Evolutionary conservation across 805 yeast genomes (phyloP).

Genomic region (Blastobotrys peoriensis): DNA sequence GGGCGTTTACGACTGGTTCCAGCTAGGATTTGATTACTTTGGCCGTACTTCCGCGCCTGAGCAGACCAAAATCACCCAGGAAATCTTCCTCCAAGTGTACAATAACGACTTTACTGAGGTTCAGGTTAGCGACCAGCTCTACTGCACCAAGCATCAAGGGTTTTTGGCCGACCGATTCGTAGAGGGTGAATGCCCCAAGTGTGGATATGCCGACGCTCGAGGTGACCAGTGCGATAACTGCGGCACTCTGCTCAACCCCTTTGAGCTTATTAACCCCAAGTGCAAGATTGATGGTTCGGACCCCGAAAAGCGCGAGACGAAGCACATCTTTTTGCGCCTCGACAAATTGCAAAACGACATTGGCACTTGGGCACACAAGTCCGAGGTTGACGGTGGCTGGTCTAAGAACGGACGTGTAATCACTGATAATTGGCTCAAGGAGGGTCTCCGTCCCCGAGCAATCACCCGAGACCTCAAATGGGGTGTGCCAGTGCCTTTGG

Average conservation of each 20-base stretch:
- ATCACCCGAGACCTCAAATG: constrained; percentile 95
- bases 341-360: constrained; percentile 78
- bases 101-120: constrained; percentile 81
- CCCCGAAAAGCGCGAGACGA: constrained; percentile 76
- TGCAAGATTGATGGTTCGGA: constrained; percentile 85
- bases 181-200: constrained; percentile 95
- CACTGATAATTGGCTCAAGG: constrained; percentile 89
- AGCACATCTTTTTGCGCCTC: constrained; percentile 76
- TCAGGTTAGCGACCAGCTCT: constrained; percentile 81
- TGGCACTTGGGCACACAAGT: constrained; percentile 61
- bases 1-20: constrained; percentile 95
- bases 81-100: constrained; percentile 70
- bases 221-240: constrained; percentile 99
- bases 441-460: constrained; percentile 89
- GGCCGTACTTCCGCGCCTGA: constrained; percentile 92
- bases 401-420: constrained; percentile 84
- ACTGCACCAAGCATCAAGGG: constrained; percentile 84
- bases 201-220: constrained; percentile 93
- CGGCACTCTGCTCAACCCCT: constrained; percentile 83
- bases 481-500: constrained; percentile 98
- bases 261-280: constrained; percentile 89
- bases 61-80: constrained; percentile 95
- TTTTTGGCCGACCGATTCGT: constrained; percentile 94
- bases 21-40: constrained; percentile 86
- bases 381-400: constrained; percentile 77